phyloP scores from a whole-genome alignment of 768 basidiomycete genomes.

The Cubamyces lactineus region DNA sequence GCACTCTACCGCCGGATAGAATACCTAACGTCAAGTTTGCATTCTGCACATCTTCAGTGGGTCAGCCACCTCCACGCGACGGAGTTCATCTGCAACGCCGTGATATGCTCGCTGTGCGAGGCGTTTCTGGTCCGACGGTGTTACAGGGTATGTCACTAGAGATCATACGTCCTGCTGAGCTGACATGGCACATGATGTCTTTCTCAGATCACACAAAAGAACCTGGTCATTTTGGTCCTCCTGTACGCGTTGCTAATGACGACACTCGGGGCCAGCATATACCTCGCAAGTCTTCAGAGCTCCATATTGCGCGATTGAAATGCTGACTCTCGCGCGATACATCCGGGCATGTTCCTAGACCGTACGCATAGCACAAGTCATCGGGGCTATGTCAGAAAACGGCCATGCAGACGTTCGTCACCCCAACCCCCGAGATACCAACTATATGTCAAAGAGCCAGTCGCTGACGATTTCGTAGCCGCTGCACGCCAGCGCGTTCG shows the following conservation, averaged over 20 bases:
- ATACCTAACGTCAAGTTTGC: neutral
- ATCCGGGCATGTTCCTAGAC: too few species aligned
- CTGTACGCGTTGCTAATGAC: constrained; percentile 40
- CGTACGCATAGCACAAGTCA: constrained; percentile 14
- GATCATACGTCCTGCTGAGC: too few species aligned
- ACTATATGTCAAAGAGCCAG: neutral
- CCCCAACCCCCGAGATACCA: too few species aligned
- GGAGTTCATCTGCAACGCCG: constrained; percentile 52
- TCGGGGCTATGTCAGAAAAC: neutral
- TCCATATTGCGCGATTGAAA: neutral
- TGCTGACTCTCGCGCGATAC: too few species aligned
- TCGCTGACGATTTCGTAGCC: constrained; percentile 6
- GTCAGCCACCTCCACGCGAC: constrained; percentile 47
- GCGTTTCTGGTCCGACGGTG: constrained; percentile 52
- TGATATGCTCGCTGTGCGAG: constrained; percentile 51
- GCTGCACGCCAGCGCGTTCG: constrained; percentile 24
- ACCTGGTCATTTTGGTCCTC: constrained; percentile 40
- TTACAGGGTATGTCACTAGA: constrained; percentile 53
- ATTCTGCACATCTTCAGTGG: constrained; percentile 22
- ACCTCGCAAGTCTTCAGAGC: constrained; percentile 33
- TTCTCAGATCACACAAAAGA: constrained; percentile 45
- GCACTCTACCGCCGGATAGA: neutral
- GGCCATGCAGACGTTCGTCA: constrained; percentile 17
- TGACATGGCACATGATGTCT: neutral
- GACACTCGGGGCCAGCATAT: constrained; percentile 43